Evolutionary conservation across 345 rosid genomes (phyloP).

Genomic region (Pelargonium nanum): DNA sequence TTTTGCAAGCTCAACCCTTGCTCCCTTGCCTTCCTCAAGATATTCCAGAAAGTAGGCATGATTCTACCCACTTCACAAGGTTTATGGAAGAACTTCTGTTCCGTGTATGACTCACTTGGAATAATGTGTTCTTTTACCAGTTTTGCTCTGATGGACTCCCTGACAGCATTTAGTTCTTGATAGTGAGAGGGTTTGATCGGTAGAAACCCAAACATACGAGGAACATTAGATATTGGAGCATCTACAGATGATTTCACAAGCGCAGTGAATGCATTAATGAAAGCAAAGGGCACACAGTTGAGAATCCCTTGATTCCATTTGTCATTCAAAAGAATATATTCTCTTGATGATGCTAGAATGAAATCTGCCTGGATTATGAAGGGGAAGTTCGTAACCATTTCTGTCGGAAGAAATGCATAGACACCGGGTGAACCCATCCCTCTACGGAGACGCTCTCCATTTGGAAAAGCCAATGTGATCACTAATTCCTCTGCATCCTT

Average conservation of each 20-base stretch:
- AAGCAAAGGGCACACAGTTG: constrained; percentile 42
- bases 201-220: constrained; percentile 44
- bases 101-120: constrained; percentile 41
- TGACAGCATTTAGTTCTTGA: constrained; percentile 26
- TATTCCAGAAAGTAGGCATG: constrained; percentile 46
- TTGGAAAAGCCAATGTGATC: constrained; percentile 68
- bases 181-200: constrained; percentile 34
- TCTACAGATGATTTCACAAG: constrained; percentile 34
- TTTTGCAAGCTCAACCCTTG: constrained; percentile 39
- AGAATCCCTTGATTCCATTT: constrained; percentile 77
- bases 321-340: constrained; percentile 49
- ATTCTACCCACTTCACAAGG: constrained; percentile 49
- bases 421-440: constrained; percentile 49
- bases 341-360: constrained; percentile 59
- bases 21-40: constrained; percentile 38
- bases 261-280: constrained; percentile 47
- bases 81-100: constrained; percentile 52
- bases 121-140: constrained; percentile 32
- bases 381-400: constrained; percentile 59
- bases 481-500: constrained; percentile 56
- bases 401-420: constrained; percentile 69
- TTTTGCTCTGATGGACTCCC: constrained; percentile 29
- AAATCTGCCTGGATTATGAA: constrained; percentile 71
- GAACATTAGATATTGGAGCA: constrained; percentile 44
- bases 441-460: constrained; percentile 37